phyloP scores from a whole-genome alignment of 108 stramenopile species.

The Nitzschia sp. region DNA sequence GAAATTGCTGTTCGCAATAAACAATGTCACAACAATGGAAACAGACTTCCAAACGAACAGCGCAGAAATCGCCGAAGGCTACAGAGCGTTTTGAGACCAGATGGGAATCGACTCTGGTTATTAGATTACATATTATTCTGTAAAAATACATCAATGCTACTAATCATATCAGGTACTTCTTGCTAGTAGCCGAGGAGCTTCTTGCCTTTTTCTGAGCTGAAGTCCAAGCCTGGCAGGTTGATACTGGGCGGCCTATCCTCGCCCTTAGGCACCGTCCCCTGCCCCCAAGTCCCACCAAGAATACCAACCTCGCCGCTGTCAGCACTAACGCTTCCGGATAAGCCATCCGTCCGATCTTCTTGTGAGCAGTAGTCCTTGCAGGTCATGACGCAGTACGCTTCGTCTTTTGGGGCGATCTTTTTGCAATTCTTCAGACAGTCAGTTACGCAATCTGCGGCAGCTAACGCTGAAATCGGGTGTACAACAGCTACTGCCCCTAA shows the following conservation, averaged over 20 bases:
- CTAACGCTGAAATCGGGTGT: conserved; percentile 16
- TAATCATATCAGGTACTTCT: too few relatives aligned
- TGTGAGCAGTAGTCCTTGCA: conserved; percentile 79
- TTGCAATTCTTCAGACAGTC: conserved; percentile 83
- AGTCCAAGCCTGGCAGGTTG: conserved; percentile 77
- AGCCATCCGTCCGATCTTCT: conserved; percentile 75
- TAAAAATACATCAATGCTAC: too few relatives aligned
- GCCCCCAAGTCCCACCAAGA: conserved; percentile 52
- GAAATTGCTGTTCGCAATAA: conserved; percentile 93
- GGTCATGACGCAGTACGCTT: conserved; percentile 53
- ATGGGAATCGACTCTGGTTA: neutral
- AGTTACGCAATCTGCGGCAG: conserved; percentile 62
- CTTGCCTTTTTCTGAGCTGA: conserved; percentile 54
- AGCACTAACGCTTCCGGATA: conserved; percentile 69
- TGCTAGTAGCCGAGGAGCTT: conserved; percentile 72
- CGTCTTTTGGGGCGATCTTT: conserved; percentile 76
- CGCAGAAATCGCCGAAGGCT: conserved; percentile 84
- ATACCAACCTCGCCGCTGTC: conserved; percentile 74
- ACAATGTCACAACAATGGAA: conserved; percentile 96
- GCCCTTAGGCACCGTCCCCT: conserved; percentile 77
- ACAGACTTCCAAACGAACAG: conserved; percentile 94
- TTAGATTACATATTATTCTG: too few relatives aligned
- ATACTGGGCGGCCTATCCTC: conserved; percentile 76
- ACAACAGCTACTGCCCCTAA: neutral
- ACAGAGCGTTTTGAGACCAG: conserved; percentile 40